Base-by-base conservation (phyloP, 495 filamentous ascomycete species). In the Chaetomidium leptoderma region DNA sequence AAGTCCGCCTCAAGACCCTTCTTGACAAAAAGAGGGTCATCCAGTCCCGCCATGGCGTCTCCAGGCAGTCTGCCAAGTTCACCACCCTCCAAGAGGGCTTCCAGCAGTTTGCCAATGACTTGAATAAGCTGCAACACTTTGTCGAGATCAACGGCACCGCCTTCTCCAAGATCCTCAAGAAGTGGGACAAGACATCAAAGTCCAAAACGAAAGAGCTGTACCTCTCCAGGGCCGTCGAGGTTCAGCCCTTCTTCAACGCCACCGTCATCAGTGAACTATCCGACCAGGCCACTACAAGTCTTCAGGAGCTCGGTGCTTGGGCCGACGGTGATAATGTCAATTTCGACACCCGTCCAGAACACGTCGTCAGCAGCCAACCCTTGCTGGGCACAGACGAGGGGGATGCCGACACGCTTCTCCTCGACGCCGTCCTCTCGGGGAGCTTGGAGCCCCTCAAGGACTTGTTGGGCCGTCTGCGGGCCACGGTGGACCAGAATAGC, bases 101-200 rank as follows among this genome's bases (percentile, higher is more conserved):
- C 62, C 90, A 92, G 62, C 92, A 97, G 69, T 97, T 97, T 68
- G 90, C 91, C 69, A 91, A 88, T 60, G 93, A 97, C 67, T 71
- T 98, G 36, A 95, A 96, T 74, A 98, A 98, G 72, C 78, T 98
- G 43, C 92, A 97, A 71, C 93, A 97, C 80, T 98, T 97, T 67
- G 90, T 98, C 49, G 92, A 97, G 66, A 88, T 97, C 66, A 98
- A 97, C 72, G 92, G 92, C 63, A 95, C 89, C 11, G 93, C 91
- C 24, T 95, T 96, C 71, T 96, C 93, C 21, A 98, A 98, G 71
- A 98, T 98, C 43, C 78, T 98, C 50, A 98, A 98, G 77, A 98
- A 98, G 83, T 98, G 93, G 93, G 93, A 98, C 73, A 98, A 98
- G 81, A 96, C 95, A 17, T 96, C 92, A 55, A 98, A 98, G 82